Conservation (phyloP, 345 rosid species). For the Tarenaya hassleriana region DNA sequence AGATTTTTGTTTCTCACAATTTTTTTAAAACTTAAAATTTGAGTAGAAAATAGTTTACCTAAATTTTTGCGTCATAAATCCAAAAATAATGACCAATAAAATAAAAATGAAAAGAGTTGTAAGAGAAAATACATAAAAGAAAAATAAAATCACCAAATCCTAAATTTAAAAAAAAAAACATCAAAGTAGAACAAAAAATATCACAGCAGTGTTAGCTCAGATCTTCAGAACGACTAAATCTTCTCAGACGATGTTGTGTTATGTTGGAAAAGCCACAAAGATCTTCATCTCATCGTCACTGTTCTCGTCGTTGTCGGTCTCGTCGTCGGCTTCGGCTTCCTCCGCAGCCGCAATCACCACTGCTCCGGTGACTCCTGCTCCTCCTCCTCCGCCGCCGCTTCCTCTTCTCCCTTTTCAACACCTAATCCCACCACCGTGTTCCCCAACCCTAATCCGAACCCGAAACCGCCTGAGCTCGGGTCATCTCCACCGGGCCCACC, state of each 20-base stretch:
- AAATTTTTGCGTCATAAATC: too few relatives aligned
- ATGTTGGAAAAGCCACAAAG: slow-evolving; percentile 97
- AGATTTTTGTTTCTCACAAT: too few relatives aligned
- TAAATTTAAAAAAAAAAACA: too few relatives aligned
- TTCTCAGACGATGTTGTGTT: slow-evolving; percentile 46
- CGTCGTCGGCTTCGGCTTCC: slow-evolving; percentile 54
- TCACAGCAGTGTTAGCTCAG: slow-evolving; percentile 6
- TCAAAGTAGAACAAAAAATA: too few relatives aligned
- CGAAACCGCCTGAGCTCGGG: slow-evolving; percentile 34
- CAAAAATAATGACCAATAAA: too few relatives aligned
- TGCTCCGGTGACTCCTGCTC: slow-evolving; percentile 59
- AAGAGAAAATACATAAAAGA: too few relatives aligned
- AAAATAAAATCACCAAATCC: too few relatives aligned
- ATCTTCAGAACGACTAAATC: background rate
- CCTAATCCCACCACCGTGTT: slow-evolving; percentile 27
- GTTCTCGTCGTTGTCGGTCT: slow-evolving; percentile 61
- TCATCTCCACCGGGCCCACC: slow-evolving; percentile 29
- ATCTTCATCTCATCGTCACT: slow-evolving; percentile 87
- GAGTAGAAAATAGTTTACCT: too few relatives aligned
- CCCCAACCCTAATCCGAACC: slow-evolving; percentile 22
- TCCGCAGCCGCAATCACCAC: slow-evolving; percentile 50
- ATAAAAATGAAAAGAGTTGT: too few relatives aligned
- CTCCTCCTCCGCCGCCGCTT: slow-evolving; percentile 26
- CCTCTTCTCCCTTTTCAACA: slow-evolving; percentile 36
- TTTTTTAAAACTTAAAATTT: too few relatives aligned